Base-by-base conservation (phyloP, 2,329 filamentous ascomycete genomes). In the Stagonosporopsis vannaccii region DNA sequence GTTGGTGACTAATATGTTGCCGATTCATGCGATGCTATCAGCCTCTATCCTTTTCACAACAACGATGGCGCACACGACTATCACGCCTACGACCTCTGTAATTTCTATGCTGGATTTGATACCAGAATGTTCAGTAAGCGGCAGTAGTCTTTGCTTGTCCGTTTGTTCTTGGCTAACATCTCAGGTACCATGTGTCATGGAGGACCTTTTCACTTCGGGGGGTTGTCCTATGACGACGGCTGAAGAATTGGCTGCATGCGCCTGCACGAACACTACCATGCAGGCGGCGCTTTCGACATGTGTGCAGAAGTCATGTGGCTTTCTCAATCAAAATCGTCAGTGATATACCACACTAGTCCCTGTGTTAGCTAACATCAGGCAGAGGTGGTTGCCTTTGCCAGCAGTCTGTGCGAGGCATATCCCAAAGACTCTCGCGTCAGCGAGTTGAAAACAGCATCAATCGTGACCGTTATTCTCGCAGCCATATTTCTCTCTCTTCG, bases 151-250 rank as follows among this genome's bases (percentile, higher is more conserved):
- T 12, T 4, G 13, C 22, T 35, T 4, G 22, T 11, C 3, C 1
- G 35, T 12, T 23, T 15, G 13, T 6, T 2, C 15, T 25, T 6
- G 19, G 25, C 41, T 37, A 8, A 42, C 26, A 28, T 37, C n/a
- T 19, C 19, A 63, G 60, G 26, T 54, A 28, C 20, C 51, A 46
- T 63, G 60, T 42, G 46, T 60, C 25, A 52, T 52, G 48, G 43
- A 49, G 5, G 52, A 60, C 13, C 23, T 61, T 13, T 63, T 63
- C 23, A 36, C 35, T 17, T 41, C 43, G 5, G 58, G 57, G 3
- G 55, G 50, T 11, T 63, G 60, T 25, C 55, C 58, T 15, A 44
- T 55, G 46, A 63, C 51, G 13, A 59, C 30, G 11, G 58, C 60
- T 20, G 13, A 32, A 23, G 55, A 51, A 9, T n/a, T 63, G 33